phyloP scores from a whole-genome alignment of 2,329 filamentous ascomycete species.

The Fusarium gaditjirri region DNA sequence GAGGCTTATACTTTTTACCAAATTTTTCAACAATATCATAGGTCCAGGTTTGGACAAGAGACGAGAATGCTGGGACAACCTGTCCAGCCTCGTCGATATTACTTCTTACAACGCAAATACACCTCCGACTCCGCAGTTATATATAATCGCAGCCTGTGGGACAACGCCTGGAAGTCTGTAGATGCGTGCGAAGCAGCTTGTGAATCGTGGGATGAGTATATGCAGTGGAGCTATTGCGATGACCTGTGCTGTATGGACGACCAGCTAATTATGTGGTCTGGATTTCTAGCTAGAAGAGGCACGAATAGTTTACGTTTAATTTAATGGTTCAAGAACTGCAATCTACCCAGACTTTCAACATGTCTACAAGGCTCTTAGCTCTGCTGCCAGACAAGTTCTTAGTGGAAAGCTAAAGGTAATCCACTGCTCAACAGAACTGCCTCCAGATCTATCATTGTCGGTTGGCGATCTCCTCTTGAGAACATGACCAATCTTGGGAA shows the following conservation, averaged over 20 bases:
- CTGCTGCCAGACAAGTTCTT: neutral
- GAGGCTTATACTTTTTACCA: neutral
- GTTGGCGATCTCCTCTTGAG: neutral
- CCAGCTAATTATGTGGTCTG: neutral
- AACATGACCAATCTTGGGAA: slow-evolving; percentile 2
- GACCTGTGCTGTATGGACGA: no score
- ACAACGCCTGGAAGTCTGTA: neutral
- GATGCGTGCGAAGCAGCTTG: neutral
- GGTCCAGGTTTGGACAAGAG: neutral
- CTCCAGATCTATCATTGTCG: neutral
- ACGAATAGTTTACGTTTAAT: neutral
- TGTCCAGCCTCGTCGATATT: neutral
- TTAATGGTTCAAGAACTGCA: fast-evolving
- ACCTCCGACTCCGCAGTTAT: neutral
- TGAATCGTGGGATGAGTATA: neutral
- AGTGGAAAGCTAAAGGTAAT: neutral
- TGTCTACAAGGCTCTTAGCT: fast-evolving
- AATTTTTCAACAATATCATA: neutral
- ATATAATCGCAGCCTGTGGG: neutral
- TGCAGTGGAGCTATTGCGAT: neutral
- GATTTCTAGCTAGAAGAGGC: neutral
- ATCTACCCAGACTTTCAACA: fast-evolving
- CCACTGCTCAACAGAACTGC: neutral
- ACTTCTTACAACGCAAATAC: neutral
- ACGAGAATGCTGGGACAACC: neutral